Percentiles rank a stretch among this genome's conserved stretches.
phyloP scores from a whole-genome alignment of 2,329 filamentous ascomycete genomes.

The Cryoendolithus antarcticus region DNA sequence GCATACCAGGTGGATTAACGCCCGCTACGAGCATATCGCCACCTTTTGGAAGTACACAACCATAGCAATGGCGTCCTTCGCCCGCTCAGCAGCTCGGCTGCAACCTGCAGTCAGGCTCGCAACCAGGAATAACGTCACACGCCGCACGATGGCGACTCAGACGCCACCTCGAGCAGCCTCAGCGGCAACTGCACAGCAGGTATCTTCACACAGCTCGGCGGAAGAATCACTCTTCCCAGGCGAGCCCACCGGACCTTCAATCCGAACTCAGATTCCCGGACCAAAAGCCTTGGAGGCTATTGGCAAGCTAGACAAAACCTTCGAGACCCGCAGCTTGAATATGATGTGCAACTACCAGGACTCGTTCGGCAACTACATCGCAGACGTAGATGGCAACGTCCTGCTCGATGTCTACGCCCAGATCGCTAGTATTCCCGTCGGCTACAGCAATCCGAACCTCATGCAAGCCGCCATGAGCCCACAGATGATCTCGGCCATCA shows the following conservation, averaged over 20 bases:
- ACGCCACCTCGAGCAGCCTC: constrained; percentile 19
- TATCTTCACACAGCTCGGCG: constrained; percentile 10
- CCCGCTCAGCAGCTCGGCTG: constrained; percentile 20
- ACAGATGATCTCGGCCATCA: constrained; percentile 67
- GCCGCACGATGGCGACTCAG: constrained; percentile 17
- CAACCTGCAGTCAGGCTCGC: constrained; percentile 14
- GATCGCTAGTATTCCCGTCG: constrained; percentile 83
- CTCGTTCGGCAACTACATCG: constrained; percentile 70
- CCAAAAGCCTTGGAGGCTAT: constrained; percentile 59
- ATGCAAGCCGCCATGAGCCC: constrained; percentile 57
- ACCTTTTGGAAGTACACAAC: too few species aligned
- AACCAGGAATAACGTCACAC: constrained; percentile 6
- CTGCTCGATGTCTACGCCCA: constrained; percentile 77
- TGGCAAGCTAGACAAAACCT: constrained; percentile 61
- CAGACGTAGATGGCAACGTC: constrained; percentile 58
- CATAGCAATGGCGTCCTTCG: constrained; percentile 19
- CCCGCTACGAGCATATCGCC: too few species aligned
- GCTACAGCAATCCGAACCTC: constrained; percentile 80
- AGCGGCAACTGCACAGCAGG: constrained; percentile 17
- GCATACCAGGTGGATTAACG: too few species aligned
- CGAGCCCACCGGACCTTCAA: constrained; percentile 43
- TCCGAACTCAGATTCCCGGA: constrained; percentile 56
- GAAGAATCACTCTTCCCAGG: constrained; percentile 34
- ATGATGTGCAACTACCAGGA: constrained; percentile 66
- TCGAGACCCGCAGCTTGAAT: constrained; percentile 77